Evolutionary conservation across 1,284 basidiomycete genomes (phyloP).

Genomic region (Sporisorium exsertum): DNA sequence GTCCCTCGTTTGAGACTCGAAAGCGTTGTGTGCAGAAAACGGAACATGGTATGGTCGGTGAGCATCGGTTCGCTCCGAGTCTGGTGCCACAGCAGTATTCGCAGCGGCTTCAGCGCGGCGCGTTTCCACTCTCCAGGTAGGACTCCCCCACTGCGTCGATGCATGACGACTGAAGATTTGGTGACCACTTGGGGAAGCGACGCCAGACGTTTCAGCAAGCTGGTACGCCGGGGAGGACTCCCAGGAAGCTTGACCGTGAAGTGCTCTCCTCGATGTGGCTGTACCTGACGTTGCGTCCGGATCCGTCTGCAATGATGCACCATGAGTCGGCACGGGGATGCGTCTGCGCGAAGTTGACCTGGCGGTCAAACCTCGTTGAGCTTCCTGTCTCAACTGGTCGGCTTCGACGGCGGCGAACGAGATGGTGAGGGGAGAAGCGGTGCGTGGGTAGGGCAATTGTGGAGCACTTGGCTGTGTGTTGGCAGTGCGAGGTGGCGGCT

Average conservation of each 20-base stretch:
- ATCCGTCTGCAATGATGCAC: background rate
- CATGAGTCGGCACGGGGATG: background rate
- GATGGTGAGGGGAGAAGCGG: slow-evolving; percentile 31
- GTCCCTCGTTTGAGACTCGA: background rate
- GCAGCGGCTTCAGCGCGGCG: background rate
- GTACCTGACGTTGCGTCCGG: background rate
- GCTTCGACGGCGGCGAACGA: slow-evolving; percentile 17
- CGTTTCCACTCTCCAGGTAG: background rate
- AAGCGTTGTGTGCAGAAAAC: background rate
- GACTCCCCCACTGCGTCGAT: background rate
- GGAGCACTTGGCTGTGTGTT: slow-evolving; percentile 12
- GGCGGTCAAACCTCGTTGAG: background rate
- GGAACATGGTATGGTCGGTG: too few species aligned
- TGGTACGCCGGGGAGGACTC: background rate
- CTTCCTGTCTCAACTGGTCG: background rate
- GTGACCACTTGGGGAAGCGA: background rate
- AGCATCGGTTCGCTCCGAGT: background rate
- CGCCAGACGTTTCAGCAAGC: background rate
- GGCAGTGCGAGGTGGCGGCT: background rate
- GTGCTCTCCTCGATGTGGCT: background rate
- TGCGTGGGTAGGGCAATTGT: slow-evolving; percentile 35
- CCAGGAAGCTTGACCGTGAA: background rate
- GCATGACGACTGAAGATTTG: background rate
- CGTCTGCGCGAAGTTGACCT: slow-evolving; percentile 6
- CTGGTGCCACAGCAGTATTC: background rate